Evolutionary conservation across 140 eudicot species (phyloP).

Genomic region (Ambrosia hybrid): DNA sequence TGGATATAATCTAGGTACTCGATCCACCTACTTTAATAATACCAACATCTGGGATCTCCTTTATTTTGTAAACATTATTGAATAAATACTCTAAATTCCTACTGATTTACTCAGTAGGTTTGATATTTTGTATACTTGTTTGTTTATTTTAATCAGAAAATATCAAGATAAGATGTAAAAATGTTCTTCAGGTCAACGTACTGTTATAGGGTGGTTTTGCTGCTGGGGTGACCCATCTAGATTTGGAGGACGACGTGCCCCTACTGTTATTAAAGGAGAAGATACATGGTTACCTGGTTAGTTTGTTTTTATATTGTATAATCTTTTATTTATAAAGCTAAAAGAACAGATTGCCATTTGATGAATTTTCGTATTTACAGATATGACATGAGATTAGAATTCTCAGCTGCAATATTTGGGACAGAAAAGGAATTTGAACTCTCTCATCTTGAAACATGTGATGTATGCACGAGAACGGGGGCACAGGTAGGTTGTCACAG

Average conservation of each 20-base stretch:
- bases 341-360: slow-evolving; percentile 5
- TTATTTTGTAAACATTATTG: too few species aligned
- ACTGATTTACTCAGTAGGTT: too few species aligned
- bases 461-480: slow-evolving; percentile 78
- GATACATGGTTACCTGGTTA: slow-evolving; percentile 56
- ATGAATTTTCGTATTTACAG: slow-evolving; percentile 39
- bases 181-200: too few species aligned
- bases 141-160: too few species aligned
- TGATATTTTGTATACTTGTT: too few species aligned
- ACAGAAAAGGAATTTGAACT: slow-evolving; percentile 90
- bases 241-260: slow-evolving; percentile 72
- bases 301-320: neutral
- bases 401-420: slow-evolving; percentile 88
- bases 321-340: too few species aligned
- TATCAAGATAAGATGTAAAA: too few species aligned
- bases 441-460: slow-evolving; percentile 97
- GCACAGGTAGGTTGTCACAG: slow-evolving; percentile 96
- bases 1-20: too few species aligned
- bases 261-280: slow-evolving; percentile 86
- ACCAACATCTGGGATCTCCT: too few species aligned
- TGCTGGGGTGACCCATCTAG: slow-evolving; percentile 68
- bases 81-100: too few species aligned
- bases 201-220: slow-evolving; percentile 58
- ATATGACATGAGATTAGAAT: slow-evolving; percentile 80
- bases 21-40: too few species aligned